Percentiles rank a stretch among this genome's conserved stretches.
These are phyloP conservation scores for Beauveria varroae DNA, from an alignment of 2,329 filamentous ascomycete genomes.

Conservation along the genomic window DNA sequence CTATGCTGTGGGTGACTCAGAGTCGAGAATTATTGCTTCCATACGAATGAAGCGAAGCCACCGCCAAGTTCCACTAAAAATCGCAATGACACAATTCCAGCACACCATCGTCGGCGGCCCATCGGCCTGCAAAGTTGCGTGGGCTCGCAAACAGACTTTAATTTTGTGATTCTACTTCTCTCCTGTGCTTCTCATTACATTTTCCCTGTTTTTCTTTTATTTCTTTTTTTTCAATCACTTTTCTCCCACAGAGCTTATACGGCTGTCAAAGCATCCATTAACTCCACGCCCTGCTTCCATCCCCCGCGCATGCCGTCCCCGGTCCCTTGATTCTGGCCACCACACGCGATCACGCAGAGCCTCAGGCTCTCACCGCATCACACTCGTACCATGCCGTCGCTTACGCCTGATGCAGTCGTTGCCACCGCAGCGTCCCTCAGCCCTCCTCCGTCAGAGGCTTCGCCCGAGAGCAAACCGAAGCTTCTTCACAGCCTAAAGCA, in stretches of 20 bases:
- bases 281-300: too few relatives aligned
- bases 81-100: constrained; percentile 12
- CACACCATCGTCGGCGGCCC: constrained; percentile 5
- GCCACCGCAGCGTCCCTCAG: neutral
- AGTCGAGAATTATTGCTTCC: neutral
- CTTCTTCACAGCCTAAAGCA: constrained; percentile 70
- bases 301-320: neutral
- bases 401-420: neutral
- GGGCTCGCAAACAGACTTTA: neutral
- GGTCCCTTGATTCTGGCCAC: neutral
- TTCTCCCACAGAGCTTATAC: neutral
- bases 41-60: neutral
- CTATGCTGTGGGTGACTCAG: neutral
- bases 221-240: neutral
- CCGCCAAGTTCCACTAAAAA: constrained; percentile 2
- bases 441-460: neutral
- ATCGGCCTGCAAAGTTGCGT: neutral
- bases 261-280: too few relatives aligned
- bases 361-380: neutral
- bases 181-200: neutral
- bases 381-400: neutral
- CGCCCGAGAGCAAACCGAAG: constrained; percentile 38
- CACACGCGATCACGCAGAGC: neutral
- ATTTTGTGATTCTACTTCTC: neutral
- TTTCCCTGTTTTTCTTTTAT: neutral